phyloP scores from a whole-genome alignment of 2,329 filamentous ascomycete species.

The Curvularia sp. region DNA sequence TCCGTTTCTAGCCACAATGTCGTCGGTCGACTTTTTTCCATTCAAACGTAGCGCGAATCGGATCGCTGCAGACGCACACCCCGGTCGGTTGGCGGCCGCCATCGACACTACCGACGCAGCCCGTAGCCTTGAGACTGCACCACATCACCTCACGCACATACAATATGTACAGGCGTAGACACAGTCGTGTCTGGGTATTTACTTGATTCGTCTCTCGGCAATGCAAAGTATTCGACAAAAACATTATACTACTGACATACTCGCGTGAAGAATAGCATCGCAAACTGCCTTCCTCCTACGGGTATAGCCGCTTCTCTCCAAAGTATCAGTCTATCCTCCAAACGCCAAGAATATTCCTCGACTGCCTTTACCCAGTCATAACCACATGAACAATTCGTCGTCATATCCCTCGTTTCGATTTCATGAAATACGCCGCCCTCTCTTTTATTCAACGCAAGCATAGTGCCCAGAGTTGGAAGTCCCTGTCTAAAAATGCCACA shows the following conservation, averaged over 20 bases:
- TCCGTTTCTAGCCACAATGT: conserved; percentile 18
- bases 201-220: not conserved
- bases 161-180: not conserved
- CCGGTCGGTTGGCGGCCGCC: conserved; percentile 13
- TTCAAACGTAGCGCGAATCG: conserved; percentile 21
- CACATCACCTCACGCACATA: not conserved
- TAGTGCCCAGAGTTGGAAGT: not conserved
- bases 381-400: not conserved
- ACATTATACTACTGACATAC: not conserved
- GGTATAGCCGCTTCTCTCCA: conserved; percentile 1
- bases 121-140: not conserved
- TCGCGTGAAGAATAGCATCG: not conserved
- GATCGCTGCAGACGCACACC: conserved; percentile 18
- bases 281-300: conserved; percentile 4
- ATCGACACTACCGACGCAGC: conserved; percentile 18
- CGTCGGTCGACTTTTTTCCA: conserved; percentile 26
- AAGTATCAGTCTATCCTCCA: conserved; percentile 5
- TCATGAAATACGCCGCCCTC: not conserved
- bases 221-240: not conserved
- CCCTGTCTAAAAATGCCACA: not conserved
- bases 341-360: conserved; percentile 10
- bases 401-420: not conserved
- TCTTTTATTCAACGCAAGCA: not conserved
- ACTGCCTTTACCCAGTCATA: not conserved
- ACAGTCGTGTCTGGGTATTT: not conserved